Evolutionary conservation across 257 asterid genomes (phyloP), one percentile per base, ranked within the genome.

Genomic region (Plectranthus barbatus): DNA sequence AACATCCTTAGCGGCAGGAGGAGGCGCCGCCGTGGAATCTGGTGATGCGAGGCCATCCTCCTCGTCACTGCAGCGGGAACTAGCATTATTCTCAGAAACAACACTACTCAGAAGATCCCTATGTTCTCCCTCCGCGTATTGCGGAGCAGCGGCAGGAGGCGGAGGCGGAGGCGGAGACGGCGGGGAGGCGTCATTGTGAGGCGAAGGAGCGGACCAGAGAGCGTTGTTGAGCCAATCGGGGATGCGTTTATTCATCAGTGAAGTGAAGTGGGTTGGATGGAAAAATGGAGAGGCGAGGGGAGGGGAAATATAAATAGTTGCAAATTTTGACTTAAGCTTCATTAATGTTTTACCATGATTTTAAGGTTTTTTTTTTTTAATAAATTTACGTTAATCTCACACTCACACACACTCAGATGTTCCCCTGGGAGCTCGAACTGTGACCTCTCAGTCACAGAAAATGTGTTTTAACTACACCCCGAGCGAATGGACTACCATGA

Each of bases 181-280:
- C n/a, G 74, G 67, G 24, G 72, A 79, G 73, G 64, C 66, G 33
- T 47, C 71, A 63, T 70, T 54, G 10, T 64, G 70, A 65, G 68
- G 69, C 26, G 71, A 60, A 12, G 83, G 82, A 12, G 94, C 61
- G 34, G 94, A 81, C 95, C 95, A 86, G 66, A 86, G 82, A 10
- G 95, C 75, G 82, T 83, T 86, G 62, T 86, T 86, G 72, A 86
- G 89, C 95, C 95, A 86, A 76, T 86, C 95, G 41, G 91, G 95
- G 23, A 84, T 80, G 62, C 76, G 56, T 37, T 79, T 84, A 26
- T 72, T 82, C 75, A 66, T 68, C 83, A 74, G 45, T 9, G 45
- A 55, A 57, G 37, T 45, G 49, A 18, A 56, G 9, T 15, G 15
- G 53, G 49, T 42, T 31, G 18, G 50, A 44, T 21, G 23, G 51